Base-by-base conservation (phyloP, 495 filamentous ascomycete species). In the Coniosporium apollinis region DNA sequence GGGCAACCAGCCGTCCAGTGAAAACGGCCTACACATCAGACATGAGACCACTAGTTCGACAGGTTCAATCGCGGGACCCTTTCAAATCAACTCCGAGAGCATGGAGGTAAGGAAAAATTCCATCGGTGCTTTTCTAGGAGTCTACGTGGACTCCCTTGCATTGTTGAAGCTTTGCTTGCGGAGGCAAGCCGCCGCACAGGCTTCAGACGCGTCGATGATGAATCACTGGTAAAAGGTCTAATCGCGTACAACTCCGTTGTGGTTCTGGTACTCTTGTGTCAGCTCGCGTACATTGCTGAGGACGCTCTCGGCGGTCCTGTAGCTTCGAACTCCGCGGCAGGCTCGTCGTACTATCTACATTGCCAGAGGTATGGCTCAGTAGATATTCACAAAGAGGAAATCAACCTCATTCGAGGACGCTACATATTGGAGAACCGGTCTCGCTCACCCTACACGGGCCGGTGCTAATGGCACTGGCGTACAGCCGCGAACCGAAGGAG, bases 191-290 rank as follows among this genome's bases (percentile, higher is more conserved):
- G n/a, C n/a, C n/a, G n/a, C n/a, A n/a, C n/a, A n/a, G n/a, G n/a
- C n/a, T n/a, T n/a, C n/a, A n/a, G n/a, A n/a, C n/a, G n/a, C 41
- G 64, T 64, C 65, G 30, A 53, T 71, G 69, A 74, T 74, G 69
- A 69, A 40, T 52, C 46, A 51, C 45, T 66, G 69, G 69, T 74
- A 74, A 74, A 74, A 74, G 69, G 68, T 66, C 65, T 43, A 66
- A 74, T 61, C 59, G 57, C 56, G 32, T 47, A 45, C 46, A 49
- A 50, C 56, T 54, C 51, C 39, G 34, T 36, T 33, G 44, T 42
- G 57, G 48, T 59, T 48, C 34, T 39, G 16, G 36, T 39, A 33
- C 57, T 55, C 53, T 55, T 55, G 46, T 59, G 55, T 46, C 43
- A 44, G 45, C 22, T 49, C 54, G 51, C 50, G 52, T 51, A 54